Conservation (phyloP, 2,329 filamentous ascomycete genomes). For the Fusarium multiceps region DNA sequence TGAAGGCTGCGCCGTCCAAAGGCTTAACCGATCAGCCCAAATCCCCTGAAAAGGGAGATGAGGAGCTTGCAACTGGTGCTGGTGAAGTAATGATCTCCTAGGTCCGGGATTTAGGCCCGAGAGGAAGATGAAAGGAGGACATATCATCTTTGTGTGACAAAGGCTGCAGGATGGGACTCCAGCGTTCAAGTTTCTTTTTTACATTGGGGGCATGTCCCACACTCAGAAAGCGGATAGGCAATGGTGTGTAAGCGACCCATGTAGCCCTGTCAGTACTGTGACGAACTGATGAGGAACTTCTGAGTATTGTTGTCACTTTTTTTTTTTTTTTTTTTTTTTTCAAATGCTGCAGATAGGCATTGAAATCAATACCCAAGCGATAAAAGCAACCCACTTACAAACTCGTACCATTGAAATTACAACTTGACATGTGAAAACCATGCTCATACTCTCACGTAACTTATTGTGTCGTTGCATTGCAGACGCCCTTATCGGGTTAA, state of each 20-base stretch:
- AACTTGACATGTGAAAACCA: slow-evolving; percentile 24
- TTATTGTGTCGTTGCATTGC: slow-evolving; percentile 7
- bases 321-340: not conserved
- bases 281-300: not conserved
- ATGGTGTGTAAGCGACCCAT: not conserved
- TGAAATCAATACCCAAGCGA: slow-evolving; percentile 5
- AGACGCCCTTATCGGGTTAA: slow-evolving; percentile 12
- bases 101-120: slow-evolving; percentile 12
- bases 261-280: not conserved
- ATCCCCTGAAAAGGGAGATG: slow-evolving; percentile 15
- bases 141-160: slow-evolving; percentile 16
- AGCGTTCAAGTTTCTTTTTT: not conserved
- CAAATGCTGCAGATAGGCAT: not conserved
- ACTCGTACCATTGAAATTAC: not conserved
- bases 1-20: slow-evolving; percentile 54
- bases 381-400: not conserved
- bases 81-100: slow-evolving; percentile 42
- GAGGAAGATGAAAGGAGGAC: slow-evolving; percentile 1
- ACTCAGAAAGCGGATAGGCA: not conserved
- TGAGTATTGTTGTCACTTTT: slow-evolving; percentile 3
- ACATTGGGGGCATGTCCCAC: slow-evolving; percentile 2
- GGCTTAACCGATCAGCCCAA: slow-evolving; percentile 41
- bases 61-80: slow-evolving; percentile 36
- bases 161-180: not conserved
- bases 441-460: not conserved